phyloP scores from a whole-genome alignment of 495 filamentous ascomycete genomes.

The Lentithecium fluviatile region DNA sequence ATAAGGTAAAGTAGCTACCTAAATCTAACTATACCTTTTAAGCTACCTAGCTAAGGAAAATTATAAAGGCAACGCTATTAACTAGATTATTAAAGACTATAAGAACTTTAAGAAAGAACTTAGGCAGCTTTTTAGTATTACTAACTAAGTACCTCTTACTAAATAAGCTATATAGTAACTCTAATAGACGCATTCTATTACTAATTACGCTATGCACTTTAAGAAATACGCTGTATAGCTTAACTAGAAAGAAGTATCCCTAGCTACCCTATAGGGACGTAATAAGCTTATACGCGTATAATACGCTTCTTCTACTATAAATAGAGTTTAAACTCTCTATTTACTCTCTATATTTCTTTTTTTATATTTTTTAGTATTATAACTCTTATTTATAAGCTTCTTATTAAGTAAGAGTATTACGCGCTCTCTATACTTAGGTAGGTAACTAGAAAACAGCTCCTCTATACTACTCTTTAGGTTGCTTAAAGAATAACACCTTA shows the following conservation, averaged over 20 bases:
- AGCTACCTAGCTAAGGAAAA: too few species aligned
- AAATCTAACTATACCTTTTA: background rate
- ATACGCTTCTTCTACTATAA: background rate
- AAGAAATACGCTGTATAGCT: too few species aligned
- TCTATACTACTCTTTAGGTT: background rate
- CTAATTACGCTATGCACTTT: too few species aligned
- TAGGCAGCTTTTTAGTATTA: too few species aligned
- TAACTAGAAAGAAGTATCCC: too few species aligned
- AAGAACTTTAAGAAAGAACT: too few species aligned
- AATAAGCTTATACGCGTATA: background rate
- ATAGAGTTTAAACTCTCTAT: background rate
- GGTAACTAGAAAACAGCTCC: constrained; percentile 9
- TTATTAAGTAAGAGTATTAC: background rate
- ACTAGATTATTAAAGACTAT: too few species aligned
- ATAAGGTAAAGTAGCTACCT: background rate
- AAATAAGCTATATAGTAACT: too few species aligned
- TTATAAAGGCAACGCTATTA: too few species aligned
- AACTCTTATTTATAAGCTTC: background rate
- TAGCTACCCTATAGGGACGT: background rate
- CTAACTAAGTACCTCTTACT: too few species aligned
- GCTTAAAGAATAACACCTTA: background rate
- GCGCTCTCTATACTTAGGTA: background rate
- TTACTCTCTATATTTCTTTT: background rate
- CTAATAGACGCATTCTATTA: too few species aligned
- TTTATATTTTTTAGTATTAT: constrained; percentile 1